These are phyloP conservation scores for Ogataea nakhonphanomensis DNA, from an alignment of 805 yeast species.

Conservation along the genomic window DNA sequence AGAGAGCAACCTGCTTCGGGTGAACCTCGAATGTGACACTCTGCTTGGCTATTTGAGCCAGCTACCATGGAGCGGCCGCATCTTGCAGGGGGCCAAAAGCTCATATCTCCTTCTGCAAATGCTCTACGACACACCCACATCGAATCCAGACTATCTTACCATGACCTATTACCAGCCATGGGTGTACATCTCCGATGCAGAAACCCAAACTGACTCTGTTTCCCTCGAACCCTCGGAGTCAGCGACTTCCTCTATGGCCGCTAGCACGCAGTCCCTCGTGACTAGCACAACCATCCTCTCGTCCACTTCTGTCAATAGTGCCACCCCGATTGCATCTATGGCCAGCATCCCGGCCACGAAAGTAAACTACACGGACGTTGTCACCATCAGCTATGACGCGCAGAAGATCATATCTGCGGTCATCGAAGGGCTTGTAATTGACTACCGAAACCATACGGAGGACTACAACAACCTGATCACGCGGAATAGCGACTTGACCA, in stretches of 20 bases:
- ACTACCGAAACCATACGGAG: conserved; percentile 6
- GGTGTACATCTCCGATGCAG: conserved; percentile 4
- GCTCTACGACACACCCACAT: conserved; percentile 1
- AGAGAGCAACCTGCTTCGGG: conserved; percentile 3
- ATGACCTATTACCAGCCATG: conserved; percentile 9
- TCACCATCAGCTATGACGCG: conserved; percentile 5
- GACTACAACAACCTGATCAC: conserved; percentile 8
- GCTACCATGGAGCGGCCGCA: conserved; percentile 10
- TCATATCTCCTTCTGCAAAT: conserved; percentile 7
- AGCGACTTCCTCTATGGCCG: conserved; percentile 1
- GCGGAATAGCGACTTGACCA: conserved; percentile 3
- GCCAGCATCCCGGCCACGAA: conserved; percentile 1
- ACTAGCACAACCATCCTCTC: conserved; percentile 6
- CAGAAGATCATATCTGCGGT: conserved; percentile 9
- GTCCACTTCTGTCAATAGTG: conserved; percentile 2
- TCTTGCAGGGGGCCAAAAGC: conserved; percentile 9
- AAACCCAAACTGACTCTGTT: neutral
- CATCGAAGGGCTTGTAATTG: conserved; percentile 12
- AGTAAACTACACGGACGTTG: neutral
- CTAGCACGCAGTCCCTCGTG: neutral
- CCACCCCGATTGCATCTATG: conserved; percentile 3
- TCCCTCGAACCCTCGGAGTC: neutral
- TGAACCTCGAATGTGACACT: conserved; percentile 7
- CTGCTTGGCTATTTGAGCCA: conserved; percentile 4
- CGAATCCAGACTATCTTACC: conserved; percentile 3